These are phyloP conservation scores for Xylariales sp. DNA, from an alignment of 2,329 filamentous ascomycete genomes.

Conservation along the genomic window DNA sequence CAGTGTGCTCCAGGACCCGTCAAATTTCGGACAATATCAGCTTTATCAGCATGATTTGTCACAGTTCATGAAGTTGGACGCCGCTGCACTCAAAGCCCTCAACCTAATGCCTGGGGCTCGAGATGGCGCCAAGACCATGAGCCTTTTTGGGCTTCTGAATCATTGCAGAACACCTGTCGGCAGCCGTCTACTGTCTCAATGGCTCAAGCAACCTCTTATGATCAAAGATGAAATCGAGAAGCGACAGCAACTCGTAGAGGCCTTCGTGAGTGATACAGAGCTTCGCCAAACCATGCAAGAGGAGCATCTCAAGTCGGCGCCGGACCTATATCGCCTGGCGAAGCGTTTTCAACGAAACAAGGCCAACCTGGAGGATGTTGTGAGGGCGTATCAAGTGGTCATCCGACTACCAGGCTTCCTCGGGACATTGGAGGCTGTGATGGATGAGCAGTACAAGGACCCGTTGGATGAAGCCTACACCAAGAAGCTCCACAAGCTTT, in stretches of 20 bases:
- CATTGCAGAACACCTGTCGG: constrained; percentile 97
- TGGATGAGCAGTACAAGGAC: constrained; percentile 90
- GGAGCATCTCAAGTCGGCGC: constrained; percentile 86
- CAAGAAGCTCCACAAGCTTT: constrained; percentile 70
- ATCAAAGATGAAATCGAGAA: constrained; percentile 81
- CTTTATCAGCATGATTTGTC: constrained; percentile 95
- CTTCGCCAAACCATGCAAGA: constrained; percentile 95
- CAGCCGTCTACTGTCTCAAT: constrained; percentile 84
- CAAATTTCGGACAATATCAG: constrained; percentile 95
- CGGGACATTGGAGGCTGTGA: constrained; percentile 81
- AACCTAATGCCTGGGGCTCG: constrained; percentile 95
- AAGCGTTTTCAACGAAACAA: constrained; percentile 92
- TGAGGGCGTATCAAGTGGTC: constrained; percentile 89
- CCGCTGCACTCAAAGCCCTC: constrained; percentile 85
- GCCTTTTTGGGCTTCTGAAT: constrained; percentile 86
- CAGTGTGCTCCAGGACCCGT: constrained; percentile 80
- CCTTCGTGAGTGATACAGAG: constrained; percentile 89
- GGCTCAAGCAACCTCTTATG: constrained; percentile 98
- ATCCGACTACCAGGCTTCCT: constrained; percentile 90
- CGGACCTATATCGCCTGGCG: constrained; percentile 86
- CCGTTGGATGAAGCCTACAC: constrained; percentile 86
- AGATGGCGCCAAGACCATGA: constrained; percentile 97
- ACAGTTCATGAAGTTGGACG: constrained; percentile 98
- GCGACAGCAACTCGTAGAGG: constrained; percentile 89
- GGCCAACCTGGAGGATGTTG: constrained; percentile 92